These are phyloP conservation scores for Pleurostoma richardsiae DNA, from an alignment of 2,329 filamentous ascomycete species.

Conservation along the genomic window DNA sequence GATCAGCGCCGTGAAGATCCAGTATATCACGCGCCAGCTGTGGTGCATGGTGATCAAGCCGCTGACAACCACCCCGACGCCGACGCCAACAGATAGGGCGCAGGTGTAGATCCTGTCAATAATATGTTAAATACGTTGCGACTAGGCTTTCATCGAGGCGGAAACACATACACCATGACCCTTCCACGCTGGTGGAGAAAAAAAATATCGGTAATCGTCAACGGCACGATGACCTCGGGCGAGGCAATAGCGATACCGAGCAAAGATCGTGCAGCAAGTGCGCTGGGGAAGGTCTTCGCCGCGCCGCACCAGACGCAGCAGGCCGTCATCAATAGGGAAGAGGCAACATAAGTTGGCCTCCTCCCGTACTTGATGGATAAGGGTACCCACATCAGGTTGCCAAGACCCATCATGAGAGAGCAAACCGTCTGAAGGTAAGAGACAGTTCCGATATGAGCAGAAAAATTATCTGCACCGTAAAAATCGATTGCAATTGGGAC, in stretches of 20 bases:
- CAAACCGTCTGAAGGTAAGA: conserved; percentile 42
- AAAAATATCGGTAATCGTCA: conserved; percentile 44
- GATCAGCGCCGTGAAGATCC: conserved; percentile 38
- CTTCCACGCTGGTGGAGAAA: conserved; percentile 44
- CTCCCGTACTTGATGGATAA: conserved; percentile 30
- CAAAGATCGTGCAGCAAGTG: conserved; percentile 35
- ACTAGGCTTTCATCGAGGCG: background rate
- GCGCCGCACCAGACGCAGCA: conserved; percentile 30
- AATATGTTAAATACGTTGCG: background rate
- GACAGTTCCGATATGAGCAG: conserved; percentile 30
- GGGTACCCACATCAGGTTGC: conserved; percentile 34
- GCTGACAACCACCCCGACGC: conserved; percentile 26
- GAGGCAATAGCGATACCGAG: conserved; percentile 42
- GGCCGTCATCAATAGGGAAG: conserved; percentile 29
- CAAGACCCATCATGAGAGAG: conserved; percentile 35
- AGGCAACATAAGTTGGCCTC: conserved; percentile 27
- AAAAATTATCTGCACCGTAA: conserved; percentile 12
- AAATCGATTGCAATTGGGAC: conserved; percentile 19
- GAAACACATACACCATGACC: conserved; percentile 30
- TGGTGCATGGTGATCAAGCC: conserved; percentile 36
- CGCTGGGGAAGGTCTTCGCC: conserved; percentile 25
- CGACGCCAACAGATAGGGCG: conserved; percentile 29
- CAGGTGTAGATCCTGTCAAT: conserved; percentile 23
- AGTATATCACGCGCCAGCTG: conserved; percentile 39
- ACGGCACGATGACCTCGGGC: conserved; percentile 34